phyloP scores from a whole-genome alignment of 805 yeast genomes.

The Saccharomycopsis lassenensis region DNA sequence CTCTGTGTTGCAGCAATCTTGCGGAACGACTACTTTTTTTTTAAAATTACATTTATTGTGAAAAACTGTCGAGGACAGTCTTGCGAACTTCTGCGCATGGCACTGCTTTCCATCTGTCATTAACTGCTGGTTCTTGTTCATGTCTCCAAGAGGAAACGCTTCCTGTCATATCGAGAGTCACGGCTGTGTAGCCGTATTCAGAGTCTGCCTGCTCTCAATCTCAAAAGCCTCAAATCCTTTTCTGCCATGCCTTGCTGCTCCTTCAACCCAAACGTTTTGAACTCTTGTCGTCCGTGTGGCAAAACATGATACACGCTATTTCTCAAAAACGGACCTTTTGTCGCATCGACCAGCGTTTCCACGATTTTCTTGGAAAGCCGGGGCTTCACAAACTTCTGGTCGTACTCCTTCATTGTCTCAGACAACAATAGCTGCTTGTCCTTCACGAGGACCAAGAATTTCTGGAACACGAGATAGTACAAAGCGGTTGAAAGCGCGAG shows the following conservation, averaged over 20 bases:
- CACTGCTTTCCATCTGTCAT: no score
- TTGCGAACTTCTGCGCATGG: no score
- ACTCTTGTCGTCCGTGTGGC: no score
- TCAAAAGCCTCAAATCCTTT: neutral
- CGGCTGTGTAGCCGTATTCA: no score
- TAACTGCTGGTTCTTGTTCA: no score
- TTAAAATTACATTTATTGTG: no score
- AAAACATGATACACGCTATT: no score
- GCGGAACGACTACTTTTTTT: no score
- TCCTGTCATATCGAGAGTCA: no score
- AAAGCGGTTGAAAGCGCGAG: conserved; percentile 26
- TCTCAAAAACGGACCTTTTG: conserved; percentile 1
- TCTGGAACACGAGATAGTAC: conserved; percentile 29
- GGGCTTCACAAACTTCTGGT: conserved; percentile 52
- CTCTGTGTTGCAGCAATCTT: no score
- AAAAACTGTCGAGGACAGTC: no score
- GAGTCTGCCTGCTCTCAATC: neutral
- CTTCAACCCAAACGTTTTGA: conserved; percentile 2
- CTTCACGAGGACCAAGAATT: conserved; percentile 36
- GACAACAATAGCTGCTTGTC: conserved; percentile 52
- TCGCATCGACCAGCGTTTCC: conserved; percentile 55
- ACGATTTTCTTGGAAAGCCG: conserved; percentile 37
- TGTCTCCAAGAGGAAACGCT: no score
- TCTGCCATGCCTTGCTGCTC: conserved; percentile 6
- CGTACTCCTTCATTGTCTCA: conserved; percentile 54